Evolutionary conservation across 2,329 filamentous ascomycete genomes (phyloP).

Genomic region (Fusarium oligoseptatum): DNA sequence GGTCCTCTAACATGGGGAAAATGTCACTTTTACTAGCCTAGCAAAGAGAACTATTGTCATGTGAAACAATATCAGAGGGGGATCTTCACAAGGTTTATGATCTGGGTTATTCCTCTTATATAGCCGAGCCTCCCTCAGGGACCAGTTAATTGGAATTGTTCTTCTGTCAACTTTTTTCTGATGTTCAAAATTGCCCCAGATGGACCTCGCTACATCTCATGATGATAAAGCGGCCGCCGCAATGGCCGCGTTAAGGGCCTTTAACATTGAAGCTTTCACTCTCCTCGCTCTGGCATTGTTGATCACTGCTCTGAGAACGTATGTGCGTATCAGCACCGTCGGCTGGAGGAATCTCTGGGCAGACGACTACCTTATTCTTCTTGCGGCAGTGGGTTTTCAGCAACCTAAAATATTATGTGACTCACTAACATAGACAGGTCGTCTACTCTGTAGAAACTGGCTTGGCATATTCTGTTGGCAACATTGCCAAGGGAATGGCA

Average conservation of each 20-base stretch:
- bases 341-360: slow-evolving; percentile 64
- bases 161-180: background rate
- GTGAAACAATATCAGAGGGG: background rate
- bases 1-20: background rate
- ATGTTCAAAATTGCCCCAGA: slow-evolving; percentile 5
- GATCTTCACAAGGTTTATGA: background rate
- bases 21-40: background rate
- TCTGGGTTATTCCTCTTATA: slow-evolving; percentile 14
- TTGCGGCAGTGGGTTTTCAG: slow-evolving; percentile 59
- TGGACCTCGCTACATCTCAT: slow-evolving; percentile 32
- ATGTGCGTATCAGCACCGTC: slow-evolving; percentile 61
- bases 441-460: slow-evolving; percentile 65
- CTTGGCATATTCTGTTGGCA: slow-evolving; percentile 64
- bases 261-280: slow-evolving; percentile 54
- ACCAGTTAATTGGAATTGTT: background rate
- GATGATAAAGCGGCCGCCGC: slow-evolving; percentile 41
- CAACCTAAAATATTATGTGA: no score
- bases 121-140: slow-evolving; percentile 9
- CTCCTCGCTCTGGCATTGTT: slow-evolving; percentile 64
- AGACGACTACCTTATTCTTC: slow-evolving; percentile 72
- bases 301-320: slow-evolving; percentile 64
- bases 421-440: slow-evolving; percentile 51
- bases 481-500: slow-evolving; percentile 63
- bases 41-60: background rate
- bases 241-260: slow-evolving; percentile 41